phyloP scores from a whole-genome alignment of 2,329 filamentous ascomycete species.

The Clarireedia paspali region DNA sequence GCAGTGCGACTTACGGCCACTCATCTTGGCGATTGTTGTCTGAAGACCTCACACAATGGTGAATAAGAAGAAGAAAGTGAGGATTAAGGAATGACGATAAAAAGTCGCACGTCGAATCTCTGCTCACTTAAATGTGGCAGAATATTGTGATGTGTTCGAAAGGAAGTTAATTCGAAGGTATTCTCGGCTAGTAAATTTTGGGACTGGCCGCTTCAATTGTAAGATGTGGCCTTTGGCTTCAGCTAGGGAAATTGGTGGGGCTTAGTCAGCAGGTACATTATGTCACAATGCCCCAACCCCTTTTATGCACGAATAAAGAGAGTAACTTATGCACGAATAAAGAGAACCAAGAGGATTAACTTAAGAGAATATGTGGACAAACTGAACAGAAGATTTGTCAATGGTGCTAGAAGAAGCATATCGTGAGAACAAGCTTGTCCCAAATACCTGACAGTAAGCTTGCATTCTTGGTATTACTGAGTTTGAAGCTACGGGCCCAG shows the following conservation, averaged over 20 bases:
- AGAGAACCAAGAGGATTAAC: too few species aligned
- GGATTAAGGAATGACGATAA: slow-evolving; percentile 21
- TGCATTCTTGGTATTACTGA: too few species aligned
- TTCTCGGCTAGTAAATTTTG: slow-evolving; percentile 17
- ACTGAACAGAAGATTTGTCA: too few species aligned
- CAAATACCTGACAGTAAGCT: too few species aligned
- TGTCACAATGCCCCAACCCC: neutral
- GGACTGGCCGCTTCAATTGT: slow-evolving; percentile 8
- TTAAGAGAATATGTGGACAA: neutral
- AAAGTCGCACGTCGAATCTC: slow-evolving; percentile 23
- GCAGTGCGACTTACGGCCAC: slow-evolving; percentile 32
- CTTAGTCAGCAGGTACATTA: neutral
- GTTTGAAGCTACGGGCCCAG: too few species aligned
- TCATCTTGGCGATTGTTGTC: slow-evolving; percentile 33
- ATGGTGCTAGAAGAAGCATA: too few species aligned
- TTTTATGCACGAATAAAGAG: slow-evolving; percentile 2
- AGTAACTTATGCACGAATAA: neutral
- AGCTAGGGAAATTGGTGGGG: neutral
- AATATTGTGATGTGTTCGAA: slow-evolving; percentile 21
- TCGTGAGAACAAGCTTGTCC: too few species aligned
- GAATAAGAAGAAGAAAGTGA: slow-evolving; percentile 27
- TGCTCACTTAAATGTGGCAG: slow-evolving; percentile 15
- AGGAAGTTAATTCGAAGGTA: slow-evolving; percentile 13
- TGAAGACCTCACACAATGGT: slow-evolving; percentile 31
- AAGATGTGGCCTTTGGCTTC: slow-evolving; percentile 18